These are phyloP conservation scores for Leonotis leonurus DNA, from an alignment of 257 asterid species.

Conservation along the genomic window DNA sequence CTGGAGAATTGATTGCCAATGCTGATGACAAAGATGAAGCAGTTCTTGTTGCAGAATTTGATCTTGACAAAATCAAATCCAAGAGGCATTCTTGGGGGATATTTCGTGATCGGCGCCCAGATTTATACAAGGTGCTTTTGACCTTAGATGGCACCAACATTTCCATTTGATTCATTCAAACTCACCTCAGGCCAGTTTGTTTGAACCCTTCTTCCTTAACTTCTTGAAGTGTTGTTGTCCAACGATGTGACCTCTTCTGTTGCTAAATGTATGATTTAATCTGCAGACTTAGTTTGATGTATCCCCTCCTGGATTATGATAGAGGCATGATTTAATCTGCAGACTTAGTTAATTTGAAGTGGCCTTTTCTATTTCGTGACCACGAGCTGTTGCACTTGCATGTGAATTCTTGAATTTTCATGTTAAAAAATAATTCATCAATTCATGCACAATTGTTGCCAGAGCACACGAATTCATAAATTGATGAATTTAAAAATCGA, in stretches of 20 bases:
- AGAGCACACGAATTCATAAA: too few species aligned
- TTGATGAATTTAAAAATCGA: too few species aligned
- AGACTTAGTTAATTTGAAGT: too few species aligned
- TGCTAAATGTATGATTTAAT: background rate
- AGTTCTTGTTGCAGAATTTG: conserved; percentile 68
- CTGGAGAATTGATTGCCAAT: conserved; percentile 65
- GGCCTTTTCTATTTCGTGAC: too few species aligned
- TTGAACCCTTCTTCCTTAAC: background rate
- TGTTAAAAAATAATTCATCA: too few species aligned
- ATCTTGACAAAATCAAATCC: conserved; percentile 67
- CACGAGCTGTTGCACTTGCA: too few species aligned
- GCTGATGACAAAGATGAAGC: conserved; percentile 87
- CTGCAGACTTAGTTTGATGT: background rate
- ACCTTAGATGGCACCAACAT: conserved; percentile 70
- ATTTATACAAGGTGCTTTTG: conserved; percentile 87
- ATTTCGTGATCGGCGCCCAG: conserved; percentile 91
- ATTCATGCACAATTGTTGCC: too few species aligned
- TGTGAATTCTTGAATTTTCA: too few species aligned
- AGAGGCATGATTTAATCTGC: too few species aligned
- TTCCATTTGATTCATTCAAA: conserved; percentile 38
- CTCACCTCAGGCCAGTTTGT: too few species aligned
- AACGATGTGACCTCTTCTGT: background rate
- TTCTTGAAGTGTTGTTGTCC: too few species aligned
- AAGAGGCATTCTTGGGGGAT: conserved; percentile 88
- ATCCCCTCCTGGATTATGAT: too few species aligned